Conservation (phyloP, 1,139 yeast species). For the Kluyveromyces marxianus region DNA sequence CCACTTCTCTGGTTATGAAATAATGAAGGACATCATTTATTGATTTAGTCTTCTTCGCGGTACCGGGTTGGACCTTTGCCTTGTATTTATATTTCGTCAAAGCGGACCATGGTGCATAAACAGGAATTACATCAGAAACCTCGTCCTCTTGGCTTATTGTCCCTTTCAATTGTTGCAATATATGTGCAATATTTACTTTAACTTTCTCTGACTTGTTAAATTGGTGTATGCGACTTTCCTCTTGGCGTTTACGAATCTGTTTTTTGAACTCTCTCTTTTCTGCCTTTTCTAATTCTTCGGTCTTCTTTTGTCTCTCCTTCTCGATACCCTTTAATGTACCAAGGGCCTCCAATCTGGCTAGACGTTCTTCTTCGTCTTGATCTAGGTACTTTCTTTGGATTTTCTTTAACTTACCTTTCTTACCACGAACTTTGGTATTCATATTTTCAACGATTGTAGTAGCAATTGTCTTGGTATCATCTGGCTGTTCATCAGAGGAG, state of each 20-base stretch:
- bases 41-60: conserved; percentile 83
- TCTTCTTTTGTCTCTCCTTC: conserved; percentile 34
- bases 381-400: conserved; percentile 77
- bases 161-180: conserved; percentile 35
- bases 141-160: conserved; percentile 34
- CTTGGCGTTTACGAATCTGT: conserved; percentile 40
- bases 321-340: conserved; percentile 75
- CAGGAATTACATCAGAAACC: conserved; percentile 61
- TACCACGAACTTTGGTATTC: conserved; percentile 58
- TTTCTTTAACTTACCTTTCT: conserved; percentile 75
- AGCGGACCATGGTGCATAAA: conserved; percentile 90
- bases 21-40: conserved; percentile 58
- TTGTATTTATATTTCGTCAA: conserved; percentile 70
- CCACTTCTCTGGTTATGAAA: conserved; percentile 52
- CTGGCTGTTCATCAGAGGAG: conserved; percentile 4
- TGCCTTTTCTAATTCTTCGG: conserved; percentile 32
- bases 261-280: conserved; percentile 33
- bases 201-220: conserved; percentile 34
- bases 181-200: conserved; percentile 26
- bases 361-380: conserved; percentile 86
- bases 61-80: conserved; percentile 81
- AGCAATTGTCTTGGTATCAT: conserved; percentile 15
- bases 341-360: conserved; percentile 63
- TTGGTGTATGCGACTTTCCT: conserved; percentile 44
- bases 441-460: conserved; percentile 15